These are phyloP conservation scores for Claviceps arundinis DNA, from an alignment of 2,329 filamentous ascomycete genomes.

Conservation along the genomic window DNA sequence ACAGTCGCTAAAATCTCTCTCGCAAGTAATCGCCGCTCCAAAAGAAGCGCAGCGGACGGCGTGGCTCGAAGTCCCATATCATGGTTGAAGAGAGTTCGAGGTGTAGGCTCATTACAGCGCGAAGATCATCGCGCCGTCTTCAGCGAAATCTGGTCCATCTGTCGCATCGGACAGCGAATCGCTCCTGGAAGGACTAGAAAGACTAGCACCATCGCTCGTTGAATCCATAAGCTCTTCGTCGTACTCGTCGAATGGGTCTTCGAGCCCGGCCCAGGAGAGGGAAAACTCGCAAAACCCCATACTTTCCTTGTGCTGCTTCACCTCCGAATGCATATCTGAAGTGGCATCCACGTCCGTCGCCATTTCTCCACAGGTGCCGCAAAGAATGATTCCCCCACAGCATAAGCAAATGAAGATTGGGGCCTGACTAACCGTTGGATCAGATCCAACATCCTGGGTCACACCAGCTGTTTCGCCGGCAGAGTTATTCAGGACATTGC, in stretches of 20 bases:
- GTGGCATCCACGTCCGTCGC: slow-evolving; percentile 12
- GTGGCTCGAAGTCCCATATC: neutral
- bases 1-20: neutral
- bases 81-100: neutral
- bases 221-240: slow-evolving; percentile 23
- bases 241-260: slow-evolving; percentile 24
- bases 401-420: slow-evolving; percentile 30
- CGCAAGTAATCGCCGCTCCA: neutral
- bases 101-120: neutral
- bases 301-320: slow-evolving; percentile 9
- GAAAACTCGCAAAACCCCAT: slow-evolving; percentile 18
- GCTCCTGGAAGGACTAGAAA: slow-evolving; percentile 1
- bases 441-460: slow-evolving; percentile 89
- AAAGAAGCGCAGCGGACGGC: neutral
- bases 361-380: slow-evolving; percentile 24
- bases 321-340: neutral
- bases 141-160: slow-evolving; percentile 10
- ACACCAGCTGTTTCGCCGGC: slow-evolving; percentile 94
- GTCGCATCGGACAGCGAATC: slow-evolving; percentile 11
- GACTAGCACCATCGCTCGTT: neutral
- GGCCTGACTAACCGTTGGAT: slow-evolving; percentile 85
- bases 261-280: slow-evolving; percentile 12
- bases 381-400: slow-evolving; percentile 32
- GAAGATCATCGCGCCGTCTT: slow-evolving; percentile 11
- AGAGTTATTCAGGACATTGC: slow-evolving; percentile 82